Conservation (phyloP, 129 eudicot genomes). For the Lonicera japonica region DNA sequence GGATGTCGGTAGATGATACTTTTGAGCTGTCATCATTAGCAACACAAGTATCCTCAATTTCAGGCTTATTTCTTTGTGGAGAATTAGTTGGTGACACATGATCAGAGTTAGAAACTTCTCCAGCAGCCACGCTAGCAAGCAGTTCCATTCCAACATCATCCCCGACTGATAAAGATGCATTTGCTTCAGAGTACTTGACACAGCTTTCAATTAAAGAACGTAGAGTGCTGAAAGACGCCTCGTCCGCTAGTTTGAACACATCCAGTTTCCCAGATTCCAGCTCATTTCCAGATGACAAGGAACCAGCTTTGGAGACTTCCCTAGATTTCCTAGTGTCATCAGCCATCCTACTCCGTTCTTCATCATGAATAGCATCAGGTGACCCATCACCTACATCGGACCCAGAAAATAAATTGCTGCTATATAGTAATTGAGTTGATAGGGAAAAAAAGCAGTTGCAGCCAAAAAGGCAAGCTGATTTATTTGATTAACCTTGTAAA, state of each 20-base stretch:
- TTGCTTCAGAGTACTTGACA: slow-evolving; percentile 53
- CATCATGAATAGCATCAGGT: slow-evolving; percentile 15
- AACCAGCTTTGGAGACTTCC: slow-evolving; percentile 19
- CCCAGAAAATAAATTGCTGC: slow-evolving; percentile 27
- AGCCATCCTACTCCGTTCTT: slow-evolving; percentile 27
- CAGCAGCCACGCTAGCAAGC: slow-evolving; percentile 90
- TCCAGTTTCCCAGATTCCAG: no score
- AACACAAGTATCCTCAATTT: slow-evolving; percentile 28
- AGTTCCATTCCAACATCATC: slow-evolving; percentile 81
- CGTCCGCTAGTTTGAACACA: no score
- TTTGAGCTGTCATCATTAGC: slow-evolving; percentile 25
- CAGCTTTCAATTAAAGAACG: slow-evolving; percentile 80
- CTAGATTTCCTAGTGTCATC: slow-evolving; percentile 22
- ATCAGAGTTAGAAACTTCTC: slow-evolving; percentile 58
- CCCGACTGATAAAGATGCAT: slow-evolving; percentile 31
- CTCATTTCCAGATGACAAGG: slow-evolving; percentile 28
- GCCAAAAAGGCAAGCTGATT: no score
- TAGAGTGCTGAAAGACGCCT: slow-evolving; percentile 57
- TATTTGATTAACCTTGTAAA: no score
- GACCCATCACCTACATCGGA: slow-evolving; percentile 30
- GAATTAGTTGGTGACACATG: slow-evolving; percentile 37
- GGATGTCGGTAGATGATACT: slow-evolving; percentile 14
- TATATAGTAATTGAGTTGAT: slow-evolving; percentile 33
- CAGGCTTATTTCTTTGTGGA: slow-evolving; percentile 30
- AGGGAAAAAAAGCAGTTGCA: no score